These are phyloP conservation scores for Lentinula edodes DNA, from an alignment of 768 basidiomycete species.

Conservation along the genomic window DNA sequence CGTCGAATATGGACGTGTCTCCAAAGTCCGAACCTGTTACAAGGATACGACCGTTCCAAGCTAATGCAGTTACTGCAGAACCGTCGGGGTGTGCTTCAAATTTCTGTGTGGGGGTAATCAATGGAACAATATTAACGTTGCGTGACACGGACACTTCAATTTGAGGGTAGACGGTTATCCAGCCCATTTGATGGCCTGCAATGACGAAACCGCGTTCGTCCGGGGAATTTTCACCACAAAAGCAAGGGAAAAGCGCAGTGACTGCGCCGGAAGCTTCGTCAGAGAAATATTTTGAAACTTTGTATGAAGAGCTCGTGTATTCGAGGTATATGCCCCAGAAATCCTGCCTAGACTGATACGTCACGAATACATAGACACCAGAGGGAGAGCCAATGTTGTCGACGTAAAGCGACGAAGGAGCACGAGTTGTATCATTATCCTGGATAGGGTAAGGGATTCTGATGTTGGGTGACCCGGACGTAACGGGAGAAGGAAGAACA, in stretches of 20 bases:
- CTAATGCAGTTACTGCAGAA: conserved; percentile 52
- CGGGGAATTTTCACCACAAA: conserved; percentile 30
- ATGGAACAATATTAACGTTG: conserved; percentile 8
- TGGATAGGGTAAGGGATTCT: conserved; percentile 30
- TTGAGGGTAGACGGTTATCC: conserved; percentile 59
- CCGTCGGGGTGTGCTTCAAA: conserved; percentile 65
- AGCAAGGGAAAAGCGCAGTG: conserved; percentile 40
- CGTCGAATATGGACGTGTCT: conserved; percentile 57
- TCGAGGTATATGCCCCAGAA: conserved; percentile 50
- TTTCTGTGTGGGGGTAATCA: conserved; percentile 32
- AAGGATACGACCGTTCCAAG: conserved; percentile 54
- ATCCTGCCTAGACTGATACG: conserved; percentile 41
- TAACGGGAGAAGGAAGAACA: conserved; percentile 10
- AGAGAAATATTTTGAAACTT: conserved; percentile 39
- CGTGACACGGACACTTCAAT: background rate
- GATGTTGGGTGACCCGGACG: conserved; percentile 19
- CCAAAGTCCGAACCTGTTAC: conserved; percentile 65
- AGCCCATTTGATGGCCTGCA: conserved; percentile 61
- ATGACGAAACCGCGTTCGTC: conserved; percentile 47
- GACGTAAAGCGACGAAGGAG: conserved; percentile 16
- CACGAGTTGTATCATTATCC: background rate
- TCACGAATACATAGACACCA: conserved; percentile 44
- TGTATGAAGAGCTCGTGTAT: conserved; percentile 19
- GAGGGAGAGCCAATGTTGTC: conserved; percentile 21
- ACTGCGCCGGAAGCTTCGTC: conserved; percentile 40